A percentile compares a stretch with the other conserved stretches of the same genome.
Conservation (phyloP, 768 basidiomycete species). For the Mycena alexandri region DNA sequence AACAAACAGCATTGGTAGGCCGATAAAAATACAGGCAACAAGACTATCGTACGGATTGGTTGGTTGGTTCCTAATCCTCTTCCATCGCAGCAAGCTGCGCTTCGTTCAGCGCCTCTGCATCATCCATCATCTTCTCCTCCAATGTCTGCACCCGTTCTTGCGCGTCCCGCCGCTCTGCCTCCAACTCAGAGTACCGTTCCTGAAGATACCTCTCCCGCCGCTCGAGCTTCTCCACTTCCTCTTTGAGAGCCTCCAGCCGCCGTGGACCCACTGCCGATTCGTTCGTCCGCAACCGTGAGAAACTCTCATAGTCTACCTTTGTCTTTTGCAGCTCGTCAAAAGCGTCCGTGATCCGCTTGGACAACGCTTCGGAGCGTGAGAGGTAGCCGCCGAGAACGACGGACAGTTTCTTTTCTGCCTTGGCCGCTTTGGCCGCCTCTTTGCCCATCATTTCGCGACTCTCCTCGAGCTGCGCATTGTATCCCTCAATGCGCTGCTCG, state of each 20-base stretch:
- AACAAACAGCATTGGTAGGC: conserved; percentile 27
- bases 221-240: conserved; percentile 88
- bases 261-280: conserved; percentile 85
- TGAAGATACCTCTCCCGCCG: conserved; percentile 84
- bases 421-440: conserved; percentile 84
- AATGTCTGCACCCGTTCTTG: conserved; percentile 69
- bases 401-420: conserved; percentile 91
- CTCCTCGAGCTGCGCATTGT: conserved; percentile 69
- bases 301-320: conserved; percentile 83
- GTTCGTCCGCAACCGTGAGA: conserved; percentile 75
- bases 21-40: conserved; percentile 39
- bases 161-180: conserved; percentile 73
- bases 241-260: conserved; percentile 81
- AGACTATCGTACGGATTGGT: neutral
- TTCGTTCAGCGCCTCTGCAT: conserved; percentile 87
- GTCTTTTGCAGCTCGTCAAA: conserved; percentile 79
- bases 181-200: conserved; percentile 85
- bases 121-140: conserved; percentile 90
- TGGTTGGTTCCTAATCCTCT: conserved; percentile 38
- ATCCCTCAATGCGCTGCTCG: conserved; percentile 74
- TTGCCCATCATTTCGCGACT: conserved; percentile 79
- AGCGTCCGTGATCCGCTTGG: conserved; percentile 71
- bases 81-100: conserved; percentile 78
- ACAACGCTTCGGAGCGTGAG: conserved; percentile 74
- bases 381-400: conserved; percentile 94